Percentiles rank a stretch among this genome's conserved stretches.
Conservation (phyloP, 2,329 filamentous ascomycete species). For the Apiospora phragmitis region DNA sequence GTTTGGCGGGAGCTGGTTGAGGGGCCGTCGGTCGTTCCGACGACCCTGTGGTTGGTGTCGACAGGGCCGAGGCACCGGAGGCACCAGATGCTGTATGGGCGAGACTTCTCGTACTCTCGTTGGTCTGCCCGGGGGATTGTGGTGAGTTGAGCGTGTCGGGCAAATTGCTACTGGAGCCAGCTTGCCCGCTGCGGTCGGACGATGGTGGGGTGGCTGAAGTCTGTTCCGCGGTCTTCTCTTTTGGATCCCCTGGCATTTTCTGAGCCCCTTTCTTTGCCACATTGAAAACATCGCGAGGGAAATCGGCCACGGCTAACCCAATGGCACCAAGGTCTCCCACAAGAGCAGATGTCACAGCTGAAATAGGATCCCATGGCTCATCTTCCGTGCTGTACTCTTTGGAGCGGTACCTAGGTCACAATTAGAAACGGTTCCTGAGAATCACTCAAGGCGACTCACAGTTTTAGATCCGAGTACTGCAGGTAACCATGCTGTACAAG, state of each 20-base stretch:
- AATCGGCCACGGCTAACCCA: slow-evolving; percentile 79
- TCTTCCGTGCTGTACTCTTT: slow-evolving; percentile 75
- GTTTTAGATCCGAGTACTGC: slow-evolving; percentile 69
- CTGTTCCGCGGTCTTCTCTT: slow-evolving; percentile 20
- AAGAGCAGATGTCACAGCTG: slow-evolving; percentile 74
- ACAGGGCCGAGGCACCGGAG: slow-evolving; percentile 1
- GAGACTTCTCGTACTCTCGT: slow-evolving; percentile 12
- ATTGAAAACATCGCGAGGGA: slow-evolving; percentile 59
- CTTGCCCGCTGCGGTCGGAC: neutral
- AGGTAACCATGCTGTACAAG: slow-evolving; percentile 65
- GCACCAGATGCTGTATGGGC: slow-evolving; percentile 6
- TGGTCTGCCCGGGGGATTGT: neutral
- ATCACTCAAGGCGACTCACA: slow-evolving; percentile 50
- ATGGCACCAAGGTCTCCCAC: slow-evolving; percentile 82
- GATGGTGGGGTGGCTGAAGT: neutral
- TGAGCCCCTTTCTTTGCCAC: slow-evolving; percentile 18
- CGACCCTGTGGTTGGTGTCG: neutral
- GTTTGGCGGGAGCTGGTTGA: neutral
- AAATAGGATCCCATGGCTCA: slow-evolving; percentile 77
- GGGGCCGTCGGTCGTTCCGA: neutral
- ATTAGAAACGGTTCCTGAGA: slow-evolving; percentile 14
- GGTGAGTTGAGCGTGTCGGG: neutral
- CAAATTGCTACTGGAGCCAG: neutral
- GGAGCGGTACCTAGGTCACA: slow-evolving; percentile 43
- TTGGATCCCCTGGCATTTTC: slow-evolving; percentile 13